phyloP scores from a whole-genome alignment of 2,329 filamentous ascomycete genomes.

The Cladosporium austrohemisphaericum region DNA sequence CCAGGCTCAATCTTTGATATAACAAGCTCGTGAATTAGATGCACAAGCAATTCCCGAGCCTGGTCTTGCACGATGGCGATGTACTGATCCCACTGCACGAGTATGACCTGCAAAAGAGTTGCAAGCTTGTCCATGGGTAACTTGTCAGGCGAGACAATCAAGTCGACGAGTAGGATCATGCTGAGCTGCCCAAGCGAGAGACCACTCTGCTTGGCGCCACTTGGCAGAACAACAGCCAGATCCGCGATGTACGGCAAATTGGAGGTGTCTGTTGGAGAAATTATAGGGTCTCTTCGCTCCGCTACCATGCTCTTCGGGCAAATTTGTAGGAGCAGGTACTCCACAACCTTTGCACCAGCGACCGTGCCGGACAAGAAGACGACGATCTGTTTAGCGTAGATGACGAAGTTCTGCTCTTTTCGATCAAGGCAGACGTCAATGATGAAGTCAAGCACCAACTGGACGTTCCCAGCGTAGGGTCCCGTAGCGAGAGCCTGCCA shows the following conservation, averaged over 20 bases:
- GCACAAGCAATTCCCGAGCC: slow-evolving; percentile 94
- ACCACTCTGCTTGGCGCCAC: slow-evolving; percentile 79
- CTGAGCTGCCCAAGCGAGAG: slow-evolving; percentile 92
- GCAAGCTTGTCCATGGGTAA: slow-evolving; percentile 76
- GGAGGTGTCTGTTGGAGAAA: slow-evolving; percentile 67
- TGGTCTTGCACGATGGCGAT: slow-evolving; percentile 93
- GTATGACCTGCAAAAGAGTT: slow-evolving; percentile 81
- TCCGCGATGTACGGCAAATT: slow-evolving; percentile 87
- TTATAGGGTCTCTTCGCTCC: slow-evolving; percentile 68
- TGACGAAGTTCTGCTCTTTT: slow-evolving; percentile 95
- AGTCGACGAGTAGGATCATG: slow-evolving; percentile 86
- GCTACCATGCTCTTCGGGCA: slow-evolving; percentile 96
- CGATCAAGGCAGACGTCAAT: slow-evolving; percentile 90
- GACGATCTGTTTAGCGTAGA: slow-evolving; percentile 96
- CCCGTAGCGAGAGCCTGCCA: slow-evolving; percentile 96
- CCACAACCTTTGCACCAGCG: slow-evolving; percentile 85
- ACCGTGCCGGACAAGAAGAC: slow-evolving; percentile 87
- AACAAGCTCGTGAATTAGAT: slow-evolving; percentile 92
- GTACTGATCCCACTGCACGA: slow-evolving; percentile 97
- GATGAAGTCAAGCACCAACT: slow-evolving; percentile 92
- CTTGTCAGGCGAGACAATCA: slow-evolving; percentile 89
- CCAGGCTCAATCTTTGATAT: slow-evolving; percentile 75
- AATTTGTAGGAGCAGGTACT: slow-evolving; percentile 88
- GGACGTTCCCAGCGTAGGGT: slow-evolving; percentile 88
- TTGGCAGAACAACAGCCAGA: slow-evolving; percentile 70